These are phyloP conservation scores for Pouteria glomerata DNA, from an alignment of 148 eudicot genomes.

Conservation along the genomic window DNA sequence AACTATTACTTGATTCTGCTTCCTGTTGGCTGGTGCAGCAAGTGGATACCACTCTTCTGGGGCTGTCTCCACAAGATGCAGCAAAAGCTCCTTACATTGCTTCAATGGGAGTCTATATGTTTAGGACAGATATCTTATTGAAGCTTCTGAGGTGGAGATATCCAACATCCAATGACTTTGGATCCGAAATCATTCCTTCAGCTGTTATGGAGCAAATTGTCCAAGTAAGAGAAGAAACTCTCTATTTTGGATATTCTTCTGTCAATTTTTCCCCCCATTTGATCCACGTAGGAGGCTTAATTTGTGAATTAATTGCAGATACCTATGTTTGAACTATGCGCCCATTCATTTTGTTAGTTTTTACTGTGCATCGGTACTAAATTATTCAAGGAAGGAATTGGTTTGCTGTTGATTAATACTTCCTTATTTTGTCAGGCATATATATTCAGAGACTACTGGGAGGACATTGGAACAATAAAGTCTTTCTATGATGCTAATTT, in stretches of 20 bases:
- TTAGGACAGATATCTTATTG: constrained; percentile 64
- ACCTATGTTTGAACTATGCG: not conserved
- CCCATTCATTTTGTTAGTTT: not conserved
- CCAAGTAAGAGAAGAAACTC: constrained; percentile 41
- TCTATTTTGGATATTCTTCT: not conserved
- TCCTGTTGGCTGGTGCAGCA: constrained; percentile 39
- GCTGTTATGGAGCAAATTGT: constrained; percentile 62
- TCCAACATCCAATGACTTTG: constrained; percentile 83
- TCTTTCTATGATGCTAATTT: constrained; percentile 88
- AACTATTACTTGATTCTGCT: not conserved
- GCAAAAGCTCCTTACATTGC: constrained; percentile 67
- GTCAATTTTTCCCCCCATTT: not conserved
- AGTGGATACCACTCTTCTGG: constrained; percentile 79
- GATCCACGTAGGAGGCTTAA: too few species aligned
- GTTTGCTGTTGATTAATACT: not conserved
- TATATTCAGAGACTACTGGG: constrained; percentile 95
- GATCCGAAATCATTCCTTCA: constrained; percentile 86
- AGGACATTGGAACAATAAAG: constrained; percentile 87
- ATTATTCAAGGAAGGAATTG: not conserved
- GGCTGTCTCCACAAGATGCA: constrained; percentile 68
- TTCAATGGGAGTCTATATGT: constrained; percentile 97
- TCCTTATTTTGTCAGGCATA: constrained; percentile 57
- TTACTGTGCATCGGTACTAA: not conserved
- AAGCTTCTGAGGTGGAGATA: constrained; percentile 60
- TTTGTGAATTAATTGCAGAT: not conserved